phyloP scores from a whole-genome alignment of 352 stramenopile genomes.

The Sclerospora graminicola region DNA sequence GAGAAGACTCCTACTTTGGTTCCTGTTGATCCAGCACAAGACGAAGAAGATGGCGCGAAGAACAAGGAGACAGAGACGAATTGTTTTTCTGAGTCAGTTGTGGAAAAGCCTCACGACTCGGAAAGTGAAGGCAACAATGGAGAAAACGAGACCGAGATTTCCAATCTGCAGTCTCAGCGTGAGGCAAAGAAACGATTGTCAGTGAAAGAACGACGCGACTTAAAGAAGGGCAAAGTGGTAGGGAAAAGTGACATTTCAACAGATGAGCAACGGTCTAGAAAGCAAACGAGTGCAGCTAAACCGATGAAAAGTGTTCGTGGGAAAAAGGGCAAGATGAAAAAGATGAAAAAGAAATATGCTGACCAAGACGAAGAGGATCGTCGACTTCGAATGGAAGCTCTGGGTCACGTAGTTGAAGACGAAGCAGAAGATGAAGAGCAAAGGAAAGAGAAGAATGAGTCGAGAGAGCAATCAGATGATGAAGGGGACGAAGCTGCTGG shows the following conservation, averaged over 20 bases:
- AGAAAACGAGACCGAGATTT: constrained; percentile 4
- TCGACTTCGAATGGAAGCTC: constrained; percentile 85
- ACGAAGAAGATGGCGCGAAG: neutral
- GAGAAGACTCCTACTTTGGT: constrained; percentile 3
- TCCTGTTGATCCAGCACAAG: neutral
- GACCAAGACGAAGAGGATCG: constrained; percentile 96
- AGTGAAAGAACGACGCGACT: constrained; percentile 64
- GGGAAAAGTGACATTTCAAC: constrained; percentile 6
- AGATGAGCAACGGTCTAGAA: no score
- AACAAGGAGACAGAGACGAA: neutral
- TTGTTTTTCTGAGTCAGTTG: neutral
- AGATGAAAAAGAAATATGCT: constrained; percentile 94
- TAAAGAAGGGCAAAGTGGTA: constrained; percentile 57
- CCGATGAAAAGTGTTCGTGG: constrained; percentile 60
- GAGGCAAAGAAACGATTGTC: constrained; percentile 52
- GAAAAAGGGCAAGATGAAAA: constrained; percentile 93
- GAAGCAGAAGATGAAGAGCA: constrained; percentile 24
- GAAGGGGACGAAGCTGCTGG: constrained; percentile 6
- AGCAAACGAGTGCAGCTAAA: neutral
- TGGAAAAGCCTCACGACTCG: neutral
- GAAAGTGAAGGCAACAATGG: constrained; percentile 10
- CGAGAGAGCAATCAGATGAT: constrained; percentile 9
- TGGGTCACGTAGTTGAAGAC: constrained; percentile 53
- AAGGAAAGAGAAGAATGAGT: constrained; percentile 11
- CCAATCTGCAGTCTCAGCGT: constrained; percentile 6